Percentiles rank a stretch among this genome's conserved stretches.
Conservation (phyloP, 2,329 filamentous ascomycete species). For the Malbranchea zuffiana region DNA sequence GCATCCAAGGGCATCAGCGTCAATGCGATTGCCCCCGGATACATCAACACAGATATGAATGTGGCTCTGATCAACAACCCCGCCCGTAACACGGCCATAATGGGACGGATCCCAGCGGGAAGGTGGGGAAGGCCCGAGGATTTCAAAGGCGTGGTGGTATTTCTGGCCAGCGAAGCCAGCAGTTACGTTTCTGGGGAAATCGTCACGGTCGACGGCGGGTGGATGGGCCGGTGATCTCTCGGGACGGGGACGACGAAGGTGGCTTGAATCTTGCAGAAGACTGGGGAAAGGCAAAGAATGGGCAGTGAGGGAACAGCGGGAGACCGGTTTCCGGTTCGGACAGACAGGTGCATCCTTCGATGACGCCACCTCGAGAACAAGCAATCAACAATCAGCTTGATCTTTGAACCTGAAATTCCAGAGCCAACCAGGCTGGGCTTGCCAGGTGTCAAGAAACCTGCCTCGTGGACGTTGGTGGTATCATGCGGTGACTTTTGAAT, state of each 20-base stretch:
- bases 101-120: slow-evolving; percentile 14
- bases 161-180: slow-evolving; percentile 17
- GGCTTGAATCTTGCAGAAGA: too few species aligned
- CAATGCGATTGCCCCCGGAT: slow-evolving; percentile 81
- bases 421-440: too few species aligned
- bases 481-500: too few species aligned
- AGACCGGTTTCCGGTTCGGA: background rate
- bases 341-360: background rate
- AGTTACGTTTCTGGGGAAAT: slow-evolving; percentile 43
- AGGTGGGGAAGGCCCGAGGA: slow-evolving; percentile 17
- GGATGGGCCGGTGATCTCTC: slow-evolving; percentile 66
- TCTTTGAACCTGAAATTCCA: too few species aligned
- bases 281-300: too few species aligned
- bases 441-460: too few species aligned
- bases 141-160: slow-evolving; percentile 17
- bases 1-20: slow-evolving; percentile 65
- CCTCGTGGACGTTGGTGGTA: too few species aligned
- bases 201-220: slow-evolving; percentile 77
- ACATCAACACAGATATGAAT: slow-evolving; percentile 94
- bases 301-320: too few species aligned
- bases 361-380: background rate
- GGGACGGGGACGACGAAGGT: too few species aligned
- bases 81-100: slow-evolving; percentile 59
- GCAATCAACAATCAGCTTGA: background rate
- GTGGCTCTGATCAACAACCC: slow-evolving; percentile 63